Base-by-base conservation (phyloP, 116 monocot species). In the Papilionanthe hybrid region DNA sequence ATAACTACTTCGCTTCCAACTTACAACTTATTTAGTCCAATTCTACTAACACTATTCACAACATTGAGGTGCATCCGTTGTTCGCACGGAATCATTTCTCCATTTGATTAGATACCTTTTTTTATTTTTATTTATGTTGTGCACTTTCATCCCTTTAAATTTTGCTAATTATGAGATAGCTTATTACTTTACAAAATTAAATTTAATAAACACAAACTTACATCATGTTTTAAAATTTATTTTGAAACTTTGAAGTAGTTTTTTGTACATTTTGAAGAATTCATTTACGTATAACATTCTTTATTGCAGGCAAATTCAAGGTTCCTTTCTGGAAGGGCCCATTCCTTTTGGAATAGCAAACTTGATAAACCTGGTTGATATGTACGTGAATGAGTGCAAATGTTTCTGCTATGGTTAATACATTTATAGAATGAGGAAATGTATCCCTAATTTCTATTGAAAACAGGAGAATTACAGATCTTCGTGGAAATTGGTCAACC, bases 391-490 rank as follows among this genome's bases (percentile, higher is more conserved):
- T 43, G 44, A 75, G 42, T 43, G 76, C 29, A 8, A 55, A 43
- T n/a, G 11, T 11, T 83, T 83, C 22, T 57, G 17, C 28, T 7
- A 41, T 58, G 72, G 3, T 68, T 75, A 43, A 28, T 71, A 15
- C 29, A 79, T 55, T 50, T 50, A 18, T 55, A 37, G 28, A 63
- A 60, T 37, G 20, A 29, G 55, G n/a, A 74, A 27, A 79, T 72
- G 67, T 42, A 79, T 72, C 13, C 42, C 66, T 7, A 17, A 32
- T 68, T 67, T 80, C 32, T 81, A 27, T n/a, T 57, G 37, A 72
- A 18, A 60, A 53, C 66, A 93, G 93, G 91, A 88, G 93, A 85
- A 93, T 93, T 41, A 88, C 78, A 60, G 93, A 93, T 74, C 57
- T 93, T 72, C 86, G 80, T 86, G 93, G 89, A 86, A 82, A 81